phyloP scores from a whole-genome alignment of 2,329 filamentous ascomycete species.

The Atkinsonella texensis region DNA sequence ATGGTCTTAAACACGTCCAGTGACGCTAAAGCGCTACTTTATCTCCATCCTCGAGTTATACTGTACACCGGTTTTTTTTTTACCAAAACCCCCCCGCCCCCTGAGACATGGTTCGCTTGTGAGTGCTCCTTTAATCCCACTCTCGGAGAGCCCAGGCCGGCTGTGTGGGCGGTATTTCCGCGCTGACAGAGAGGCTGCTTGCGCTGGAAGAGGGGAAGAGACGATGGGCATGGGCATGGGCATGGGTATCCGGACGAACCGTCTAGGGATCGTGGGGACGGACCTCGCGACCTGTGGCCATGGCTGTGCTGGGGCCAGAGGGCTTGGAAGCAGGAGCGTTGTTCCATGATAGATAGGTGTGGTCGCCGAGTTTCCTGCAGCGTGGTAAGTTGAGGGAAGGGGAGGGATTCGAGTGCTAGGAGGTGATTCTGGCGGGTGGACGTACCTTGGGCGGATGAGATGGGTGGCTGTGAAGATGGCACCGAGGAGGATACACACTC shows the following conservation, averaged over 20 bases:
- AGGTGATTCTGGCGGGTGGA: constrained; percentile 6
- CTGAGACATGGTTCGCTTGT: background rate
- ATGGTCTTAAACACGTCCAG: background rate
- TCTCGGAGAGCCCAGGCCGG: constrained; percentile 1
- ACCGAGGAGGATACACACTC: constrained; percentile 82
- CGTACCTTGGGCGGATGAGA: constrained; percentile 77
- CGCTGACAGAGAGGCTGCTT: background rate
- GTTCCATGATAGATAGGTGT: constrained; percentile 97
- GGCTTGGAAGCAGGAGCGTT: constrained; percentile 37
- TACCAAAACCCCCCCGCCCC: no score
- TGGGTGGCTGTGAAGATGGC: constrained; percentile 82
- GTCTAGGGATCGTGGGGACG: constrained; percentile 31
- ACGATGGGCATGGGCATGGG: background rate
- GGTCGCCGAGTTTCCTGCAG: constrained; percentile 87
- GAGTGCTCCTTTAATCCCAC: background rate
- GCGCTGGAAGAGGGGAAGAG: background rate
- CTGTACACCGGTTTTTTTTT: background rate
- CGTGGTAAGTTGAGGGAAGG: background rate
- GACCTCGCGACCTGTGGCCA: constrained; percentile 45
- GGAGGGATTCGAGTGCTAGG: constrained; percentile 3
- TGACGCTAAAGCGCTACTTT: background rate
- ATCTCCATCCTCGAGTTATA: background rate
- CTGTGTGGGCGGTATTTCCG: background rate
- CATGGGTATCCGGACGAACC: constrained; percentile 15
- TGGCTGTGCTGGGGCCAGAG: constrained; percentile 28